phyloP scores from a whole-genome alignment of 2,329 filamentous ascomycete genomes.

The Phaeosphaeriaceae sp. region DNA sequence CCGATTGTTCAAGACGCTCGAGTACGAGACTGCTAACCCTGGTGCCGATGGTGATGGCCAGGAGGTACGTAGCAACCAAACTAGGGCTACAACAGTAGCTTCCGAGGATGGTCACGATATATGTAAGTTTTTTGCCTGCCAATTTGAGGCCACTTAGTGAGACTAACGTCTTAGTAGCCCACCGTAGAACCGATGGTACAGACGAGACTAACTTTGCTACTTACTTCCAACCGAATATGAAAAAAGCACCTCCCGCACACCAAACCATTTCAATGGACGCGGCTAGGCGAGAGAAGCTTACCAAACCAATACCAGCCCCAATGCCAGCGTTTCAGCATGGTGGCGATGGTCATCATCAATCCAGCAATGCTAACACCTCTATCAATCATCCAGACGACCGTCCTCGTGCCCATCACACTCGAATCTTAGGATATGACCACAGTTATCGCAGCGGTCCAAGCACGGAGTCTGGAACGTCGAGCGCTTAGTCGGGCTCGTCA shows the following conservation, averaged over 20 bases:
- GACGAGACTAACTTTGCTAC: constrained; percentile 33
- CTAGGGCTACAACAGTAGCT: not conserved
- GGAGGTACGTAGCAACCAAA: constrained; percentile 33
- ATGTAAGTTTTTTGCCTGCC: not conserved
- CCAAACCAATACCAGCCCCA: constrained; percentile 24
- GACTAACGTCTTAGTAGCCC: constrained; percentile 27
- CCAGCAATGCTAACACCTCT: constrained; percentile 7
- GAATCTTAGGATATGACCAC: constrained; percentile 22
- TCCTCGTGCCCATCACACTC: constrained; percentile 26
- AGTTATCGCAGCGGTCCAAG: constrained; percentile 36
- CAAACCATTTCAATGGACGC: constrained; percentile 5
- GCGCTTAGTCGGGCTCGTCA: constrained; percentile 31
- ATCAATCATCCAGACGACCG: constrained; percentile 34
- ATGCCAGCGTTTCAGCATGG: constrained; percentile 26
- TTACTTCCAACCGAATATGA: constrained; percentile 15
- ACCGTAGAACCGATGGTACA: constrained; percentile 32
- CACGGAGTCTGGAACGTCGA: constrained; percentile 34
- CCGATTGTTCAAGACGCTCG: constrained; percentile 55
- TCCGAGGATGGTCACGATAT: constrained; percentile 18
- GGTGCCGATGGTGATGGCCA: constrained; percentile 55
- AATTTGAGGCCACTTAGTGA: not conserved
- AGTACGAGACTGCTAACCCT: constrained; percentile 59
- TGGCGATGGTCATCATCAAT: constrained; percentile 35
- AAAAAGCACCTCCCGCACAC: constrained; percentile 2
- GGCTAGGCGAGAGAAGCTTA: constrained; percentile 12